Conservation (phyloP, 768 basidiomycete genomes). For the Mycena pura region DNA sequence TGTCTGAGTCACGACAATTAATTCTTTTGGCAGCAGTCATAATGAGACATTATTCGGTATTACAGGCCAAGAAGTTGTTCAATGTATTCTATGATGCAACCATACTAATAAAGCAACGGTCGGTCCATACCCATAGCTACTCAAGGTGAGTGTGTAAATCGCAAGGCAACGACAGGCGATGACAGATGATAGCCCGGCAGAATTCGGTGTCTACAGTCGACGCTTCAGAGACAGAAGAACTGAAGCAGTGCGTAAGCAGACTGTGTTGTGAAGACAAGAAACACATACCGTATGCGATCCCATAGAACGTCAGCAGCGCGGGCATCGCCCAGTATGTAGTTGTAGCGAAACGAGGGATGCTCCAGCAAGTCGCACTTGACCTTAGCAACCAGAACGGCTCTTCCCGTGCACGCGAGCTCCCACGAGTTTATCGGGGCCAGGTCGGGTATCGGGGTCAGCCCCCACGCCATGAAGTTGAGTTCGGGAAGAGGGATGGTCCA, state of each 20-base stretch:
- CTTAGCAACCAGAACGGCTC: background rate
- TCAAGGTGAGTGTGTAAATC: too few species aligned
- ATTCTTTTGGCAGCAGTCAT: too few species aligned
- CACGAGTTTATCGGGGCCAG: constrained; percentile 10
- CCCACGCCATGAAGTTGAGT: background rate
- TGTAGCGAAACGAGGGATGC: background rate
- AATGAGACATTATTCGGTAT: too few species aligned
- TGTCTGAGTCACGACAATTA: too few species aligned
- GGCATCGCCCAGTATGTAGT: background rate
- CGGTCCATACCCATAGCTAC: too few species aligned
- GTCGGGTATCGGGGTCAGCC: background rate
- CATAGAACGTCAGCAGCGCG: background rate
- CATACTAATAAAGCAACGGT: too few species aligned
- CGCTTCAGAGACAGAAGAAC: background rate
- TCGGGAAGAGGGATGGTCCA: constrained; percentile 5
- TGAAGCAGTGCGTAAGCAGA: too few species aligned
- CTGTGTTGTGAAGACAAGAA: background rate
- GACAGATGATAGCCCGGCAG: background rate
- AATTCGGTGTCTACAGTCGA: background rate
- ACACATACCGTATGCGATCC: background rate
- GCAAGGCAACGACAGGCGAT: background rate
- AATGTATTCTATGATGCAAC: too few species aligned
- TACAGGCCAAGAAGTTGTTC: too few species aligned
- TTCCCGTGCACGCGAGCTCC: background rate
- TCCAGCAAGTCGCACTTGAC: background rate